Evolutionary conservation across 2,329 filamentous ascomycete species (phyloP).

Genomic region (Clarireedia hainanense): DNA sequence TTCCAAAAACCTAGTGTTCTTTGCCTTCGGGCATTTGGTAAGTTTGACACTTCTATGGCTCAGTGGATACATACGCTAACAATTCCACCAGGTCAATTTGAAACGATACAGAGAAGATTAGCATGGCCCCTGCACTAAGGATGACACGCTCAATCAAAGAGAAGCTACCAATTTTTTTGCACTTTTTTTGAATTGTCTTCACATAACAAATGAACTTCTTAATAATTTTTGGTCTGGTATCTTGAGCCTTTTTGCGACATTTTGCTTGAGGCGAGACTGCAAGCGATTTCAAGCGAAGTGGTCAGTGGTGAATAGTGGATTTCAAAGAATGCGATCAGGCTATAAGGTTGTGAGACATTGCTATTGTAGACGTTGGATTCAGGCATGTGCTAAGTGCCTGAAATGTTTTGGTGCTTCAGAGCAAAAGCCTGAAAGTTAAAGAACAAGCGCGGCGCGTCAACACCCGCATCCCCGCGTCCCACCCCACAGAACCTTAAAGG

Average conservation of each 20-base stretch:
- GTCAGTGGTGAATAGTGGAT: neutral
- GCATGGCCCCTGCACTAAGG: slow-evolving; percentile 85
- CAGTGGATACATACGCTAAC: slow-evolving; percentile 1
- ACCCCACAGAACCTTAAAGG: too few species aligned
- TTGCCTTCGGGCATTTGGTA: slow-evolving; percentile 13
- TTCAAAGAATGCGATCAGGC: neutral
- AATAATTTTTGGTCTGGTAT: neutral
- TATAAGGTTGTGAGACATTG: neutral
- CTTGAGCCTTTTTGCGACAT: neutral
- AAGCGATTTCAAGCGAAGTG: neutral
- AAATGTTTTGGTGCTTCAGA: too few species aligned
- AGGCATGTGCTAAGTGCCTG: too few species aligned
- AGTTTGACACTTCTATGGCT: neutral
- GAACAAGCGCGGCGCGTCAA: too few species aligned
- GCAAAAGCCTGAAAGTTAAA: too few species aligned
- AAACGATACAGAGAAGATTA: slow-evolving; percentile 69
- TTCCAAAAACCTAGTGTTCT: neutral
- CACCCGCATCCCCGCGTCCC: too few species aligned
- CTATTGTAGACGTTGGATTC: too few species aligned
- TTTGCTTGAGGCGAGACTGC: neutral
- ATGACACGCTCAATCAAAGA: slow-evolving; percentile 44
- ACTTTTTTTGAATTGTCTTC: neutral
- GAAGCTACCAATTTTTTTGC: slow-evolving; percentile 26
- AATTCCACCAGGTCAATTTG: slow-evolving; percentile 42
- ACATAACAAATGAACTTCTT: neutral